Evolutionary conservation across 2,329 filamentous ascomycete genomes (phyloP), one percentile per base, ranked within the genome.

Genomic region (Arthrobotrys megalospora): DNA sequence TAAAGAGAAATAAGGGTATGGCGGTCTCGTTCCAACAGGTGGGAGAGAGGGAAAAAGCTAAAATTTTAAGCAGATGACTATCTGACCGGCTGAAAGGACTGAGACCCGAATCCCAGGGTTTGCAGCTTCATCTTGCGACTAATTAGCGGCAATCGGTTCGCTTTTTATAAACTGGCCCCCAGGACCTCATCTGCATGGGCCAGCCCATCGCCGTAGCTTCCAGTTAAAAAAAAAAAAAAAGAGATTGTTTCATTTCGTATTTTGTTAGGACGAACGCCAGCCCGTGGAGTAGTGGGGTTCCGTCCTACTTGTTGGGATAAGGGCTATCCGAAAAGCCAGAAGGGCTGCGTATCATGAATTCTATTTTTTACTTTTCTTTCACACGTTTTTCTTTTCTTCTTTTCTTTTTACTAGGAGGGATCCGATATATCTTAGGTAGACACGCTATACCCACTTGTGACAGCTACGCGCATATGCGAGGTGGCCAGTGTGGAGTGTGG

Each of bases 381-480:
- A 45, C 10, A 45, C n/a, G 38, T 58, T 55, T 43, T 67, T 38
- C 43, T 11, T 34, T 43, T 36, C 34, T 14, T 62, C 12, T 41
- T 16, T 52, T 55, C 43, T 41, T 11, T 28, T 32, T 6, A 16
- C 43, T 16, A 68, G n/a, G 36, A 14, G 32, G 43, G 36, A 10
- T 63, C 55, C 38, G 36, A 62, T 53, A 19, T 24, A 67, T 65
- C 62, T 43, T 48, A 76, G 45, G 55, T 76, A 65, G 45, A 64
- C 58, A 63, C 36, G 65, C 72, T 76, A 64, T 76, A 21, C 58
- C 65, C 55, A 76, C 58, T 47, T 69, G 72, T 76, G 72, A 76
- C 41, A 65, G 41, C 48, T 70, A 58, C 64, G 70, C 70, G 70
- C 63, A 75, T 68, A 76, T 69, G 72, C 65, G 72, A 69, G 72